phyloP scores from a whole-genome alignment of 192 early-diverging fungal genomes.

The Coemansia guatemalensis region DNA sequence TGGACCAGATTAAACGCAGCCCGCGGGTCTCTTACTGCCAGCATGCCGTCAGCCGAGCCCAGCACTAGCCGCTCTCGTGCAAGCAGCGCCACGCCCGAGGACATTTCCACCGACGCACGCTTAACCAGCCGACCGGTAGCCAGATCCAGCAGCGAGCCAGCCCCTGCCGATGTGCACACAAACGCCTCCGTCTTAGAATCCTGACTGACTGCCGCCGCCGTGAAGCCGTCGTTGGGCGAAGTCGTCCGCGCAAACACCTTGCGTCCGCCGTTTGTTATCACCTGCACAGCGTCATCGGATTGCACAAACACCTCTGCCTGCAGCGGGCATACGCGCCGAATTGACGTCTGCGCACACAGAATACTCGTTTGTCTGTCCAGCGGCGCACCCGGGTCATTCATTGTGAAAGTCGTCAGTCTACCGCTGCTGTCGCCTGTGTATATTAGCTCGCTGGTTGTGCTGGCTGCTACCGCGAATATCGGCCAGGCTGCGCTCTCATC shows the following conservation, averaged over 20 bases:
- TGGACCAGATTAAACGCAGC: conserved; percentile 11
- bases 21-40: conserved; percentile 35
- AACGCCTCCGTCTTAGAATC: conserved; percentile 36
- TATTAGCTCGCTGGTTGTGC: conserved; percentile 76
- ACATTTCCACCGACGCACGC: conserved; percentile 20
- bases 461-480: conserved; percentile 43
- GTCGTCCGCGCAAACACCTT: conserved; percentile 45
- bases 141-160: conserved; percentile 37
- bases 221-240: conserved; percentile 55
- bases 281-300: conserved; percentile 60
- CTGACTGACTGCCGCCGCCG: conserved; percentile 11
- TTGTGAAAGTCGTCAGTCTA: conserved; percentile 65
- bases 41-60: conserved; percentile 25
- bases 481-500: conserved; percentile 26
- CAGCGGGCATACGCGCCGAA: conserved; percentile 64
- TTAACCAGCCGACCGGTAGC: conserved; percentile 16
- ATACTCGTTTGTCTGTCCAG: conserved; percentile 74
- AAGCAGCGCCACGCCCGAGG: conserved; percentile 11
- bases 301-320: conserved; percentile 68
- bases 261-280: conserved; percentile 56
- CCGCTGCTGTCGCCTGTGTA: conserved; percentile 87
- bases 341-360: conserved; percentile 61
- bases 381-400: conserved; percentile 30
- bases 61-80: conserved; percentile 6
- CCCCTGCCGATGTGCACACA: conserved; percentile 40